Conservation (phyloP, 2,329 filamentous ascomycete species). For the Thermomyces lanuginosus region DNA sequence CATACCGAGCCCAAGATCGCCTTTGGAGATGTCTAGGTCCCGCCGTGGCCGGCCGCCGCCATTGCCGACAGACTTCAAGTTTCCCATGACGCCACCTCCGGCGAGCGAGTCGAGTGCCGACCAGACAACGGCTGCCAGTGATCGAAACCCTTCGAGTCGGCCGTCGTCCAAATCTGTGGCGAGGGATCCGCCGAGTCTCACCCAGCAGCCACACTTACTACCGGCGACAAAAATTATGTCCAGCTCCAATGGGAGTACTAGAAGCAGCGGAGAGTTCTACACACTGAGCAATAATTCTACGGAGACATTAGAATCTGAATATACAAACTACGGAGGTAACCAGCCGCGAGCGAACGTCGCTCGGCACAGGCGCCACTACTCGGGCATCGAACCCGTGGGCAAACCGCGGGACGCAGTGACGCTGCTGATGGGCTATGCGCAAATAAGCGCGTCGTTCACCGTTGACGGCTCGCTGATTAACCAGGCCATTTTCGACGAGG, state of each 20-base stretch:
- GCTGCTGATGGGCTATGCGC: conserved; percentile 95
- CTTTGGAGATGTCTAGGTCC: no score
- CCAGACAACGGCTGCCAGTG: conserved; percentile 15
- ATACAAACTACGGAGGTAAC: conserved; percentile 36
- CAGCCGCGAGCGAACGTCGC: conserved; percentile 35
- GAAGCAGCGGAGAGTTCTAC: conserved; percentile 90
- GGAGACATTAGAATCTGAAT: conserved; percentile 84
- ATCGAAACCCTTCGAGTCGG: conserved; percentile 9
- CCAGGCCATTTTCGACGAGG: conserved; percentile 78
- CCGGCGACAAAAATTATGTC: conserved; percentile 53
- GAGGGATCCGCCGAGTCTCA: conserved; percentile 13
- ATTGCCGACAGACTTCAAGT: conserved; percentile 37
- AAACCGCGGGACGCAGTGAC: conserved; percentile 38
- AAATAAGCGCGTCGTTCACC: conserved; percentile 81
- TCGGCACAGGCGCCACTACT: conserved; percentile 29
- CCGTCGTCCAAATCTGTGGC: conserved; percentile 8
- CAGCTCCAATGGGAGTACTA: conserved; percentile 60
- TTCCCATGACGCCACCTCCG: conserved; percentile 32
- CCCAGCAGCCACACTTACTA: conserved; percentile 16
- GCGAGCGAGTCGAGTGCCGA: conserved; percentile 15
- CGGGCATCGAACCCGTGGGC: conserved; percentile 20
- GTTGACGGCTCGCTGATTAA: conserved; percentile 85
- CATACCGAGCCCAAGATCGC: conserved; percentile 17
- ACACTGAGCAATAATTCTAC: conserved; percentile 88
- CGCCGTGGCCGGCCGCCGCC: no score